A percentile compares a stretch with the other conserved stretches of the same genome.
phyloP scores from a whole-genome alignment of 139 green algal species.

The Micractinium sp. region DNA sequence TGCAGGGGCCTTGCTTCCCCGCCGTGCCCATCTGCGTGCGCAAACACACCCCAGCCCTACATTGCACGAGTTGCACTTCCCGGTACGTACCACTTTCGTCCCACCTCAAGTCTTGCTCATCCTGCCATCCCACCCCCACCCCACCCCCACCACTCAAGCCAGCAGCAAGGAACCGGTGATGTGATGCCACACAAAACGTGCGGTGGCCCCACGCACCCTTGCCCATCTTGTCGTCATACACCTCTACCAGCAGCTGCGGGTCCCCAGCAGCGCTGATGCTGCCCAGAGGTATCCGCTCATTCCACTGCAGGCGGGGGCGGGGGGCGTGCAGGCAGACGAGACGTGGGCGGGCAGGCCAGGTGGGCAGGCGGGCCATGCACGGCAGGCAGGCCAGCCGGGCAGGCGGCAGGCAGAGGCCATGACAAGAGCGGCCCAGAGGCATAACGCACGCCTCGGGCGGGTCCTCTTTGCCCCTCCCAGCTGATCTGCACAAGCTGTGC shows the following conservation, averaged over 20 bases:
- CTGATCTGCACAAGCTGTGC: neutral
- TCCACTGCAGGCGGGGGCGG: neutral
- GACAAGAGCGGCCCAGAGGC: neutral
- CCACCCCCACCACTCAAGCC: no score
- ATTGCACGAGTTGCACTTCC: neutral
- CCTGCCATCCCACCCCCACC: no score
- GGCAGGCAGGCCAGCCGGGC: neutral
- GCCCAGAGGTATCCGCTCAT: constrained; percentile 25
- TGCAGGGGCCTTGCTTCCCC: no score
- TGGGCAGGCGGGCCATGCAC: neutral
- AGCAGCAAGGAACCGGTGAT: neutral
- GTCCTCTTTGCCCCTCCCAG: neutral
- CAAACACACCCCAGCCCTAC: no score
- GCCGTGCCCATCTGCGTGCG: no score
- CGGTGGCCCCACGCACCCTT: neutral
- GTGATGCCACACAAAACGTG: neutral
- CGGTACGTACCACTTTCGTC: neutral
- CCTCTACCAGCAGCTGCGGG: constrained; percentile 10
- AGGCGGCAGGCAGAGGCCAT: neutral
- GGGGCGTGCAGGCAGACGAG: neutral
- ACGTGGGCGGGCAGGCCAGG: neutral
- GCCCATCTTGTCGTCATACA: constrained; percentile 1
- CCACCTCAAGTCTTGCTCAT: no score
- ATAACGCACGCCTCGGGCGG: neutral
- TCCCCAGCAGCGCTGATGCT: neutral